Evolutionary conservation across 176 grass and related monocot genomes (phyloP).

Genomic region (Ensete glaucum): DNA sequence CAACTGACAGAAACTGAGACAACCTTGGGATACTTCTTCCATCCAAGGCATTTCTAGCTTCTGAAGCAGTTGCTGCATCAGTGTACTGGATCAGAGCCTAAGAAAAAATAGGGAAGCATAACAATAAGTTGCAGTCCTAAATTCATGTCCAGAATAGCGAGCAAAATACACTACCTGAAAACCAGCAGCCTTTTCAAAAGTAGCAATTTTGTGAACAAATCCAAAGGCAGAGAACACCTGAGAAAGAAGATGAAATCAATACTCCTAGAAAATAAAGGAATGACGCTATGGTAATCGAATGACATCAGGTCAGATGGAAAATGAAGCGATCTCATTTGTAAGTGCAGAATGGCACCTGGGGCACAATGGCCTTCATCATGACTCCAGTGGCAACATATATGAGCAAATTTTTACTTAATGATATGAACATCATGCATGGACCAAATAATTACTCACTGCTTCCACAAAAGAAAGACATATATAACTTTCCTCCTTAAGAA

Average conservation of each 20-base stretch:
- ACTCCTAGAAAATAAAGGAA: neutral
- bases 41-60: constrained; percentile 84
- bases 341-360: neutral
- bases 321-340: neutral
- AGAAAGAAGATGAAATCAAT: neutral
- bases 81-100: constrained; percentile 90
- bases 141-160: neutral
- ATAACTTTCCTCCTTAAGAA: neutral
- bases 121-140: neutral
- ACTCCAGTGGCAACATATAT: constrained; percentile 12
- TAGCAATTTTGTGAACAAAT: constrained; percentile 97
- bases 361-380: constrained; percentile 1
- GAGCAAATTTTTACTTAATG: neutral
- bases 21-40: constrained; percentile 97
- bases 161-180: constrained; percentile 50
- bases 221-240: constrained; percentile 97
- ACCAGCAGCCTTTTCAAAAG: constrained; percentile 95
- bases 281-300: neutral
- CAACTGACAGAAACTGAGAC: neutral
- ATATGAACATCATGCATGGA: neutral
- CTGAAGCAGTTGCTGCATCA: constrained; percentile 71
- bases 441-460: neutral
- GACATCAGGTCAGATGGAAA: neutral
- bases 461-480: neutral
- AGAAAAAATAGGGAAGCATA: neutral